Evolutionary conservation across 2,329 filamentous ascomycete species (phyloP).

Genomic region (Aureobasidium vineae): DNA sequence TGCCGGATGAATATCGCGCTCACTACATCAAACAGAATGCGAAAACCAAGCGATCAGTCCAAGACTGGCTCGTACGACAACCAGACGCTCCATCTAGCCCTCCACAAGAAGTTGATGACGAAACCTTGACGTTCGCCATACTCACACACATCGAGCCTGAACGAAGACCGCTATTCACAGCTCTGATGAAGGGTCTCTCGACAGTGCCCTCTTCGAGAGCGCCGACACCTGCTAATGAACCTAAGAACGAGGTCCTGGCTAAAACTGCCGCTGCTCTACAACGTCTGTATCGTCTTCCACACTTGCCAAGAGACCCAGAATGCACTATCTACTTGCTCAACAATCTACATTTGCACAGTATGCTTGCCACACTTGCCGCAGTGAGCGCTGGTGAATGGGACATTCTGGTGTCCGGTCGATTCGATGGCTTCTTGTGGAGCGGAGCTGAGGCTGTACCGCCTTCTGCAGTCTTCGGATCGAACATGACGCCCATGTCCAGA

Average conservation of each 20-base stretch:
- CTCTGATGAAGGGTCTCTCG: constrained; percentile 64
- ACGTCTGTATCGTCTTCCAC: constrained; percentile 73
- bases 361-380: constrained; percentile 80
- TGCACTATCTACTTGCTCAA: constrained; percentile 81
- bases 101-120: constrained; percentile 87
- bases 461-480: constrained; percentile 35
- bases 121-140: constrained; percentile 91
- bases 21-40: constrained; percentile 90
- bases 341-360: constrained; percentile 76
- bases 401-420: constrained; percentile 87
- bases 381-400: constrained; percentile 96
- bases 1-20: constrained; percentile 88
- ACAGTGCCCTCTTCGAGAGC: constrained; percentile 56
- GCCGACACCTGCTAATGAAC: constrained; percentile 63
- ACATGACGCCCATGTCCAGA: constrained; percentile 43
- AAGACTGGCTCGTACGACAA: constrained; percentile 83
- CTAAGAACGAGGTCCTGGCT: constrained; percentile 60
- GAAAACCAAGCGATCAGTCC: constrained; percentile 87
- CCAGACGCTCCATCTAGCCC: constrained; percentile 70
- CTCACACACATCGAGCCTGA: constrained; percentile 77
- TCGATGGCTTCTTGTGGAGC: constrained; percentile 93
- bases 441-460: constrained; percentile 64
- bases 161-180: constrained; percentile 78
- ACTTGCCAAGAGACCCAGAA: constrained; percentile 78
- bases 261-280: constrained; percentile 78